A percentile compares a stretch with the other conserved stretches of the same genome.
These are phyloP conservation scores for Aspergillus bertholletiae DNA, from an alignment of 495 filamentous ascomycete genomes.

Conservation along the genomic window DNA sequence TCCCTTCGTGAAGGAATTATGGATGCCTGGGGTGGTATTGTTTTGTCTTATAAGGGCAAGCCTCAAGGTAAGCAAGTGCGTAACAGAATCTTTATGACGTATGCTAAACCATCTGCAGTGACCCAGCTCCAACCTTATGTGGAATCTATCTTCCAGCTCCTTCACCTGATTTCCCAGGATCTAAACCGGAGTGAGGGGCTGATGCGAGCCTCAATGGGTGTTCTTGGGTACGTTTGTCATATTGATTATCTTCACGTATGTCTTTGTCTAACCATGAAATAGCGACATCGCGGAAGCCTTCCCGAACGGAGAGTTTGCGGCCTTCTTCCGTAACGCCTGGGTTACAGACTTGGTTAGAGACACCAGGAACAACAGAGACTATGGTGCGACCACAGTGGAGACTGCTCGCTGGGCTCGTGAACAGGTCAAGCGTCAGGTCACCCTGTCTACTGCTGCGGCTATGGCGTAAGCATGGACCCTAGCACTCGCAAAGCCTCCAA, in stretches of 20 bases:
- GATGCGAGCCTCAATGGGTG: conserved; percentile 90
- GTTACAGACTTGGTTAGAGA: conserved; percentile 82
- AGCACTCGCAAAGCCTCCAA: neutral
- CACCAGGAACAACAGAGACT: conserved; percentile 79
- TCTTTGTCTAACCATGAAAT: conserved; percentile 31
- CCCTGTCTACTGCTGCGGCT: conserved; percentile 32
- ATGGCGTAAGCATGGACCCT: conserved; percentile 30
- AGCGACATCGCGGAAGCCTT: conserved; percentile 94
- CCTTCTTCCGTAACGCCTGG: conserved; percentile 88
- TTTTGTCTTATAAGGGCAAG: conserved; percentile 80
- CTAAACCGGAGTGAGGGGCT: conserved; percentile 84
- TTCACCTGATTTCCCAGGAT: conserved; percentile 78
- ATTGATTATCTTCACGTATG: neutral
- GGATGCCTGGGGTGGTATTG: conserved; percentile 97
- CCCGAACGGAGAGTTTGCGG: conserved; percentile 79
- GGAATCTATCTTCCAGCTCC: conserved; percentile 82
- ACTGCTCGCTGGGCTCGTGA: conserved; percentile 97
- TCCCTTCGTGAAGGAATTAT: conserved; percentile 95
- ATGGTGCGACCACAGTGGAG: conserved; percentile 75
- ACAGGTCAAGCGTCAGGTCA: conserved; percentile 89
- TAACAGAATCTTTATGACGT: conserved; percentile 12
- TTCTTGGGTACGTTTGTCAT: conserved; percentile 71
- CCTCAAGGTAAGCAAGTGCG: conserved; percentile 40
- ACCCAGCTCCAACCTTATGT: conserved; percentile 70
- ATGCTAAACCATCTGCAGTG: conserved; percentile 43